Base-by-base conservation (phyloP, 1,139 yeast species). In the Schwanniomyces etchellsii region DNA sequence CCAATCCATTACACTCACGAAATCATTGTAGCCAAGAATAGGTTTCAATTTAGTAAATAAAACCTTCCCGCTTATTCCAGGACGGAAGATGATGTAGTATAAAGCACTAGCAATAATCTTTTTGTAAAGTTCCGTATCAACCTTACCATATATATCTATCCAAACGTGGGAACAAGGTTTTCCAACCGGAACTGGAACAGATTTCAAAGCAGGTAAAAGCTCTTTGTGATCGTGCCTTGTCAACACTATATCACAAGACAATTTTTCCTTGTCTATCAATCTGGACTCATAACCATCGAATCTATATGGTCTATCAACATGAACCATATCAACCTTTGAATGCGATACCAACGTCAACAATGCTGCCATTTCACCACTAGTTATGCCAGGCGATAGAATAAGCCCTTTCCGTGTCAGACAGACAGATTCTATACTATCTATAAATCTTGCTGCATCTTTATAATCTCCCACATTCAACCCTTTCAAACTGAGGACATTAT, bases 101-200 rank as follows among this genome's bases (percentile, higher is more conserved):
- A 78, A 36, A 0, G 77, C 39, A n/a, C 74, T 63, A 17, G 67
- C 55, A 1, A 81, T 52, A 0, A 80, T 50, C 33, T 65, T 69
- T 9, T 56, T 54, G 89, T 94, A 86, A n/a, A 83, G 52, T 1
- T 52, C 51, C 16, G 54, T 56, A 41, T 81, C 77, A 16, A 84
- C 64, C 17, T 64, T 55, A 1, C 94, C 93, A 26, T 64, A 53
- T 20, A 80, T 53, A 42, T 80, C 83, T 6, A 83, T 62, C 96
- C 96, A 86, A 7, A 83, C 55, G 30, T 73, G 73, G 1, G 82
- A 71, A 35, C 86, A 79, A 2, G 91, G 77, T 17, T 63, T 56
- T 0, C 78, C 81, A 3, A 66, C 50, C 0, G 89, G 82, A 1
- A 81, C 71, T 1, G 71, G 57, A 1, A 47, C 44, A 20, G 31